These are phyloP conservation scores for Ephemerocybe angulata DNA, from an alignment of 768 basidiomycete genomes.

Conservation along the genomic window DNA sequence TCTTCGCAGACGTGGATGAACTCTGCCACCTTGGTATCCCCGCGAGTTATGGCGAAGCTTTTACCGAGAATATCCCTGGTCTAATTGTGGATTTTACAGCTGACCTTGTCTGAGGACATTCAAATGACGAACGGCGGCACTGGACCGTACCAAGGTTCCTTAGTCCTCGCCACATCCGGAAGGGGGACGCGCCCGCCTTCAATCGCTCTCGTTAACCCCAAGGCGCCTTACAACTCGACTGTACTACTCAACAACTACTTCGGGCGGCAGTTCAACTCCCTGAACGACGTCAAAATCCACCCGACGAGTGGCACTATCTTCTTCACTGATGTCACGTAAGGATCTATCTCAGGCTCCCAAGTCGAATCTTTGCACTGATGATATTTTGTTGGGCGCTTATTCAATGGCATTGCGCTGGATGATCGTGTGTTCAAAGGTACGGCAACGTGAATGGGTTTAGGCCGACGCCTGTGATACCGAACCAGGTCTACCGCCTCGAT, in stretches of 20 bases:
- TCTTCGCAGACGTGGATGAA: too few relatives aligned
- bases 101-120: conserved; percentile 52
- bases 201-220: conserved; percentile 61
- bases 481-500: conserved; percentile 77
- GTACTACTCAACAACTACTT: conserved; percentile 75
- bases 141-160: conserved; percentile 53
- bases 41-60: too few relatives aligned
- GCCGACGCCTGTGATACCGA: conserved; percentile 59
- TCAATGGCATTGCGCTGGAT: too few relatives aligned
- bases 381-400: too few relatives aligned
- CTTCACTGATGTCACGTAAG: conserved; percentile 71
- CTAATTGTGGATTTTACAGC: too few relatives aligned
- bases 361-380: neutral
- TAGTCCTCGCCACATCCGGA: conserved; percentile 64
- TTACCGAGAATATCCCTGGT: too few relatives aligned
- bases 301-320: conserved; percentile 68
- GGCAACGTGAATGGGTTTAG: conserved; percentile 67
- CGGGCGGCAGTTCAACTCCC: conserved; percentile 77
- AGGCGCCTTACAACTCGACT: conserved; percentile 60
- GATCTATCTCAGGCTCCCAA: conserved; percentile 5
- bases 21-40: too few relatives aligned
- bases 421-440: conserved; percentile 37
- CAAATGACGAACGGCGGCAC: conserved; percentile 74
- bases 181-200: conserved; percentile 60
- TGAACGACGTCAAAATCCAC: conserved; percentile 76